Evolutionary conservation across 2,329 filamentous ascomycete species (phyloP).

Genomic region (Dactylellina sp.): DNA sequence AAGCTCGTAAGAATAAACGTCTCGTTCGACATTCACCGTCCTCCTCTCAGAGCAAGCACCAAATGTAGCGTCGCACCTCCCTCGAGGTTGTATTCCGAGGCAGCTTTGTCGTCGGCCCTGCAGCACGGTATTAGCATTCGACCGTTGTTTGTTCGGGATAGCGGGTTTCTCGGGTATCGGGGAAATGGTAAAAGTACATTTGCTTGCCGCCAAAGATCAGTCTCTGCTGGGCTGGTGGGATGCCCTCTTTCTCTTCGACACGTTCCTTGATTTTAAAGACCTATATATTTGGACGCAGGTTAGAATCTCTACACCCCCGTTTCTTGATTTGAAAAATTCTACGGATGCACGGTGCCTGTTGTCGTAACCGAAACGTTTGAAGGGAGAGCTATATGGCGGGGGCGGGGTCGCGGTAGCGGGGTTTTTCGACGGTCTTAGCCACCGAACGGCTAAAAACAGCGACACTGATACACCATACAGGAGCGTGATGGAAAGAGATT

Average conservation of each 20-base stretch:
- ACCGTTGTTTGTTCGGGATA: not conserved
- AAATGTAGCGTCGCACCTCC: conserved; percentile 94
- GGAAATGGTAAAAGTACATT: conserved; percentile 72
- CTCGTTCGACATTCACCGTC: conserved; percentile 62
- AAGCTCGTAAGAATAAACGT: too few relatives aligned
- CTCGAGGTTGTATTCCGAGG: conserved; percentile 87
- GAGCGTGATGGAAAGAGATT: not conserved
- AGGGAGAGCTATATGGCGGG: conserved; percentile 24
- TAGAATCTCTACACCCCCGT: not conserved
- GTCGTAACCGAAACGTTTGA: too few relatives aligned
- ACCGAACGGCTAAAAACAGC: conserved; percentile 7
- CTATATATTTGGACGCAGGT: conserved; percentile 66
- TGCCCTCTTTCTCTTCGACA: conserved; percentile 98
- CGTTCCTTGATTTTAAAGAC: conserved; percentile 98
- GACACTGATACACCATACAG: too few relatives aligned
- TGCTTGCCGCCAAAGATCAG: conserved; percentile 98
- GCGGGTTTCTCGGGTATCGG: not conserved
- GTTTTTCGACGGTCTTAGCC: conserved; percentile 10
- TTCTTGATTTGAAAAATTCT: too few relatives aligned
- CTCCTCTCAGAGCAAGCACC: conserved; percentile 91
- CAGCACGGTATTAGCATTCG: conserved; percentile 12
- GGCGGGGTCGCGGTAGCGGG: conserved; percentile 36
- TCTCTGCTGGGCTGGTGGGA: conserved; percentile 94
- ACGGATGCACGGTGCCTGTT: too few relatives aligned
- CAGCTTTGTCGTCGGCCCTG: conserved; percentile 95